Evolutionary conservation across 192 early-diverging fungal species (phyloP).

Genomic region (Dimargaris cristalligena): DNA sequence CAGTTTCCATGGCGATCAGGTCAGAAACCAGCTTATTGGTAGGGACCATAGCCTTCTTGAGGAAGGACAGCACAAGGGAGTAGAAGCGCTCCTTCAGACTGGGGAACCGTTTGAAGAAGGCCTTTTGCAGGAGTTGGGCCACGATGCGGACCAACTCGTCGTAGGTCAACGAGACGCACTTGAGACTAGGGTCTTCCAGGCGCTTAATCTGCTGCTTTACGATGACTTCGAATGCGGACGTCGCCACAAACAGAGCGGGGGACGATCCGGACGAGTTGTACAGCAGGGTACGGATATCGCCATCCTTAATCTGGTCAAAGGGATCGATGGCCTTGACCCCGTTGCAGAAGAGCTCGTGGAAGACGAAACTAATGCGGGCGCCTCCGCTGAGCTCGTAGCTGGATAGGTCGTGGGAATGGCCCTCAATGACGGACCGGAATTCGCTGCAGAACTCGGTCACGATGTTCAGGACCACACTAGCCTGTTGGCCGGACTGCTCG

Average conservation of each 20-base stretch:
- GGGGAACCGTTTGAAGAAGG: constrained; percentile 93
- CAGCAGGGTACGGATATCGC: constrained; percentile 94
- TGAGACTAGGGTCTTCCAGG: constrained; percentile 91
- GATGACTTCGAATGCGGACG: constrained; percentile 93
- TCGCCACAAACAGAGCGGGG: constrained; percentile 94
- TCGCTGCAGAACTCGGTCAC: constrained; percentile 98
- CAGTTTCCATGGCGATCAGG: constrained; percentile 81
- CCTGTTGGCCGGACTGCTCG: constrained; percentile 55
- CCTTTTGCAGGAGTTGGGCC: constrained; percentile 78
- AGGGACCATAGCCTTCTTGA: constrained; percentile 75
- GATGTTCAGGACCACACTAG: constrained; percentile 86
- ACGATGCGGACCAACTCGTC: constrained; percentile 96
- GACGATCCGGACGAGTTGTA: constrained; percentile 97
- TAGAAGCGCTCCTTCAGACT: constrained; percentile 84
- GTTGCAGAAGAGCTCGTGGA: constrained; percentile 89
- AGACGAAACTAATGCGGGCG: constrained; percentile 97
- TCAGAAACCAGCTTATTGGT: constrained; percentile 92
- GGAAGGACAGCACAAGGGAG: constrained; percentile 81
- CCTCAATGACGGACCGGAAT: constrained; percentile 89
- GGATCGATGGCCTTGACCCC: constrained; percentile 92
- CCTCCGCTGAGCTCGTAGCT: constrained; percentile 92
- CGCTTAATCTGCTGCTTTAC: constrained; percentile 99
- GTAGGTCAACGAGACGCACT: constrained; percentile 89
- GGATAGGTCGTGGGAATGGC: constrained; percentile 88
- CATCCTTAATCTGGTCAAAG: constrained; percentile 97